phyloP scores from a whole-genome alignment of 805 yeast species.

The Maudiozyma barnettii region DNA sequence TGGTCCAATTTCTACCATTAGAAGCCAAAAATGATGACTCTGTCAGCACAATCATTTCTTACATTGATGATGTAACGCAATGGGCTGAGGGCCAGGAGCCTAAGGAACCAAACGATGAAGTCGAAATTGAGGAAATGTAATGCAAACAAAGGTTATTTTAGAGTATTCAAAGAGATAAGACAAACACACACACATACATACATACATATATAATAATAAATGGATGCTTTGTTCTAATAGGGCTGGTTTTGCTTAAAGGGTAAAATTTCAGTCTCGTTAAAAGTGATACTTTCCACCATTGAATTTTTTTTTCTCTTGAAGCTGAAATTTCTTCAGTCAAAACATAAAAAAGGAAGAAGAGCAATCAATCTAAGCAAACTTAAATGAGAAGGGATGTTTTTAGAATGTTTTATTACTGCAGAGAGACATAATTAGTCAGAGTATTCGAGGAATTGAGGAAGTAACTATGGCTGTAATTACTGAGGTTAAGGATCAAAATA shows the following conservation, averaged over 20 bases:
- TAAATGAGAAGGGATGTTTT: neutral
- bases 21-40: slow-evolving; percentile 70
- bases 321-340: neutral
- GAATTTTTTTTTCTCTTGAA: neutral
- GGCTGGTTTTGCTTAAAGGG: no score
- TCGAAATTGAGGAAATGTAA: slow-evolving; percentile 44
- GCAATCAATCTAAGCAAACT: neutral
- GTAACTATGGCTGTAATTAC: slow-evolving; percentile 59
- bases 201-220: no score
- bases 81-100: slow-evolving; percentile 97
- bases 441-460: no score
- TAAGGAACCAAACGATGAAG: slow-evolving; percentile 81
- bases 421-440: no score
- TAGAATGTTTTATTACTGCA: no score
- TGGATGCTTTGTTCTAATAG: no score
- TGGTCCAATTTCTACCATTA: slow-evolving; percentile 93
- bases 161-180: no score
- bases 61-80: slow-evolving; percentile 93
- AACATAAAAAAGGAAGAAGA: neutral
- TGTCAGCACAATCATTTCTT: slow-evolving; percentile 74
- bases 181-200: no score
- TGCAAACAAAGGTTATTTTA: neutral
- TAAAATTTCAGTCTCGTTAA: no score
- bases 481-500: slow-evolving; percentile 53
- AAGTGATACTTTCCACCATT: no score